These are phyloP conservation scores for Crinitomyces ghanaensis DNA, from an alignment of 805 yeast species.

Conservation along the genomic window DNA sequence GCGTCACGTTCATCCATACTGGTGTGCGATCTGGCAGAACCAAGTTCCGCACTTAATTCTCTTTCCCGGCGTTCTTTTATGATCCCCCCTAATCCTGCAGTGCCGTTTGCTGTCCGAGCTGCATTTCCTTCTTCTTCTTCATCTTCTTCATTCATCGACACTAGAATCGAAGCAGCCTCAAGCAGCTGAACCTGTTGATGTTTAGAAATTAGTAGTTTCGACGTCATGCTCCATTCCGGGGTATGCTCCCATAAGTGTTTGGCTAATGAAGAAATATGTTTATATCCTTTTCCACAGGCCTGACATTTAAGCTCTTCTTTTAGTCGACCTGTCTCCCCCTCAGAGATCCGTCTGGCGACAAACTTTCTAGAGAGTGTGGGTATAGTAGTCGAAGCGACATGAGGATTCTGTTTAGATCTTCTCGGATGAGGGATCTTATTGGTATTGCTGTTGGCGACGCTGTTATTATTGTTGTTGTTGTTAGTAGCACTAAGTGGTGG, in stretches of 20 bases:
- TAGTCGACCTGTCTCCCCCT: constrained; percentile 75
- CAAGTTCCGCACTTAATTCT: too few relatives aligned
- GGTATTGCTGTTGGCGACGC: neutral
- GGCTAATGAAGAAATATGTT: constrained; percentile 77
- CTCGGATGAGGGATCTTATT: neutral
- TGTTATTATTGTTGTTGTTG: neutral
- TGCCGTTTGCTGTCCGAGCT: too few relatives aligned
- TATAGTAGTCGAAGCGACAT: too few relatives aligned
- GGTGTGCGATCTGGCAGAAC: too few relatives aligned
- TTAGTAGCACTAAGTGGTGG: neutral
- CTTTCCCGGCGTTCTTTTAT: too few relatives aligned
- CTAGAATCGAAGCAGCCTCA: constrained; percentile 61
- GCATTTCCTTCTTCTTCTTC: constrained; percentile 13
- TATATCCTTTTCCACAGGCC: constrained; percentile 86
- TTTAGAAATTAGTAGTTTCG: constrained; percentile 67
- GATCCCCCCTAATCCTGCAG: too few relatives aligned
- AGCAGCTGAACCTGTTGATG: constrained; percentile 79
- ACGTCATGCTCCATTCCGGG: constrained; percentile 86
- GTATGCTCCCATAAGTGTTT: constrained; percentile 92
- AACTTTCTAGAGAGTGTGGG: constrained; percentile 33
- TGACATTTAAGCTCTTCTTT: constrained; percentile 81
- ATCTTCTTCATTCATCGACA: constrained; percentile 50
- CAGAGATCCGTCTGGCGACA: constrained; percentile 72
- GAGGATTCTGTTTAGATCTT: neutral
- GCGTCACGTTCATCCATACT: too few relatives aligned